Conservation (phyloP, 1,284 basidiomycete genomes). For the Ganoderma boninense region DNA sequence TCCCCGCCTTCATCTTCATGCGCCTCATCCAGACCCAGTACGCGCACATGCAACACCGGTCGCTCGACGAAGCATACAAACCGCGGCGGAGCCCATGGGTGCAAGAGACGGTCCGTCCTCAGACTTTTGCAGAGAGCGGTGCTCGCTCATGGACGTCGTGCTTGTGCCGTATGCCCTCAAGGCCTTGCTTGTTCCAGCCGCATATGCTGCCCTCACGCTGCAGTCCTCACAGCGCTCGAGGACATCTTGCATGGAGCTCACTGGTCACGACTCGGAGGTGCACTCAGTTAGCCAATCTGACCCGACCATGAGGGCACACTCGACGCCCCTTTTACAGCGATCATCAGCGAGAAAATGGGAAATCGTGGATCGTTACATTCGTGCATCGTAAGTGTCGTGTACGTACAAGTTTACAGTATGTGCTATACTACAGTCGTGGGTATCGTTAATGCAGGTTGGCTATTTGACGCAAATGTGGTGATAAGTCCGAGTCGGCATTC, state of each 20-base stretch:
- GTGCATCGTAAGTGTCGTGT: background rate
- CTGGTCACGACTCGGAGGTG: no score
- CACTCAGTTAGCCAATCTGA: no score
- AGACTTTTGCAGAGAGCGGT: conserved; percentile 64
- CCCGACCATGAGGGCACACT: no score
- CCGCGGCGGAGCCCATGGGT: conserved; percentile 53
- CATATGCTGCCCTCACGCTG: no score
- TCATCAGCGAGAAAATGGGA: background rate
- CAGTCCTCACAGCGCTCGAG: no score
- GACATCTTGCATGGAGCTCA: no score
- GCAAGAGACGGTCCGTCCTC: conserved; percentile 63
- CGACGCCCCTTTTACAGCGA: no score
- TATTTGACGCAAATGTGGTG: background rate
- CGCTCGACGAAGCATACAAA: background rate
- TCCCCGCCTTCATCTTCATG: no score
- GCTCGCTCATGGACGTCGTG: conserved; percentile 65
- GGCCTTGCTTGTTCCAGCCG: conserved; percentile 41
- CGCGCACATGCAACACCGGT: conserved; percentile 46
- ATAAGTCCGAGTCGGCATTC: background rate
- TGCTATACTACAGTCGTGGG: conserved; percentile 1
- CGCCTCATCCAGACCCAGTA: conserved; percentile 59
- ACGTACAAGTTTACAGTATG: background rate
- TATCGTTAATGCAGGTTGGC: background rate
- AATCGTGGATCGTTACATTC: background rate
- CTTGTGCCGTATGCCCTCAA: conserved; percentile 66